phyloP scores from a whole-genome alignment of 768 basidiomycete genomes.

The Mycena epipterygia region DNA sequence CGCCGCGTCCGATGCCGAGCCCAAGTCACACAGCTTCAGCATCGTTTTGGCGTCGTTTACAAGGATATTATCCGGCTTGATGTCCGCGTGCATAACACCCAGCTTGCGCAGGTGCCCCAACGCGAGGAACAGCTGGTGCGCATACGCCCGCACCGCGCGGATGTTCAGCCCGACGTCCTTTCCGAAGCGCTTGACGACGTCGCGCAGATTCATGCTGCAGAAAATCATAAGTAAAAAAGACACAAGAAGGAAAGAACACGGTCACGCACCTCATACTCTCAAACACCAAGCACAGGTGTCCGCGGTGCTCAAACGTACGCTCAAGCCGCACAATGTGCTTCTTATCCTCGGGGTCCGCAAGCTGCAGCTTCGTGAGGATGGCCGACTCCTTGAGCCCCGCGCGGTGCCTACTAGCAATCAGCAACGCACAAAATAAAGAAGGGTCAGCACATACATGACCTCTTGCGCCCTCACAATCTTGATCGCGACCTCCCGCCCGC shows the following conservation, averaged over 20 bases:
- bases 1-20: conserved; percentile 81
- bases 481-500: conserved; percentile 88
- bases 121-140: conserved; percentile 94
- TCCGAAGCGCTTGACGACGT: conserved; percentile 98
- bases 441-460: conserved; percentile 80
- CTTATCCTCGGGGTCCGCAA: conserved; percentile 96
- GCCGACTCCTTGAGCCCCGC: conserved; percentile 94
- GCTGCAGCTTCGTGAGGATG: conserved; percentile 88
- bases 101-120: conserved; percentile 88
- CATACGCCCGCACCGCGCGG: conserved; percentile 96
- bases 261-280: conserved; percentile 91
- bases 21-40: conserved; percentile 95
- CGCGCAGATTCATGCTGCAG: conserved; percentile 94
- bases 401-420: conserved; percentile 76
- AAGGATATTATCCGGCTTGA: conserved; percentile 98
- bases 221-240: conserved; percentile 10
- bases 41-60: conserved; percentile 96
- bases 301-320: conserved; percentile 95
- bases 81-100: conserved; percentile 97
- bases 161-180: conserved; percentile 98
- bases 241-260: conserved; percentile 43
- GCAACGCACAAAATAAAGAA: conserved; percentile 8
- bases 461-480: conserved; percentile 98
- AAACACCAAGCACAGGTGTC: conserved; percentile 96
- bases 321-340: conserved; percentile 97